Base-by-base conservation (phyloP, 345 rosid genomes). In the Corchorus olitorius region DNA sequence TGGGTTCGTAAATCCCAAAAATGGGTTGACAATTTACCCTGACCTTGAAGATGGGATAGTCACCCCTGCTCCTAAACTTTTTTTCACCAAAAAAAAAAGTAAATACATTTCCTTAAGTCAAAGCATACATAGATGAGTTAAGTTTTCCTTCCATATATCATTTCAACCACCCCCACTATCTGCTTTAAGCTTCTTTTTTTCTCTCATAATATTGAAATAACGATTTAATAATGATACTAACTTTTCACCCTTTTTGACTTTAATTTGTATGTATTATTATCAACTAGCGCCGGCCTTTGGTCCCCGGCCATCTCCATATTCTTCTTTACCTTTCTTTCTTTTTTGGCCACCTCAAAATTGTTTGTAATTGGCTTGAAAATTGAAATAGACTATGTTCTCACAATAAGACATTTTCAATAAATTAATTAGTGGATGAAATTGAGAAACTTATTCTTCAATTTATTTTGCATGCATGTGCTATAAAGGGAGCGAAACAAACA, bases 241-340 rank as follows among this genome's bases (percentile, higher is more conserved):
- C 27, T 14, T 43, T 65, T 65, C 37, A 2, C 14, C 8, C 75
- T 72, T 72, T 56, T 56, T 56, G 75, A 72, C 75, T 67, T n/a
- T n/a, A n/a, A n/a, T 72, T 39, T 22, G 50, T 46, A 19, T 67
- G n/a, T 72, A n/a, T 6, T 27, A 45, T 15, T 35, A 45, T 16
- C 8, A 4, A n/a, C 10, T 46, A 35, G 56, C 16, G 46, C n/a
- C 52, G 74, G 74, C 43, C 3, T 10, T 8, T 4, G 11, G 17
- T 43, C 56, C 55, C n/a, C n/a, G n/a, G n/a, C n/a, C 53, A 10
- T 6, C 41, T 22, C 27, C 33, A 3, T 17, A 3, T 17, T 15
- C 20, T 60, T 60, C 50, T 59, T 35, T 11, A 11, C n/a, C 41
- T 15, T 49, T 10, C 3, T 50, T 50, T 15, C 41, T 27, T 49